A percentile compares a stretch with the other conserved stretches of the same genome.
These are phyloP conservation scores for Stephanodiscus triporus DNA, from an alignment of 108 stramenopile species.

Conservation along the genomic window DNA sequence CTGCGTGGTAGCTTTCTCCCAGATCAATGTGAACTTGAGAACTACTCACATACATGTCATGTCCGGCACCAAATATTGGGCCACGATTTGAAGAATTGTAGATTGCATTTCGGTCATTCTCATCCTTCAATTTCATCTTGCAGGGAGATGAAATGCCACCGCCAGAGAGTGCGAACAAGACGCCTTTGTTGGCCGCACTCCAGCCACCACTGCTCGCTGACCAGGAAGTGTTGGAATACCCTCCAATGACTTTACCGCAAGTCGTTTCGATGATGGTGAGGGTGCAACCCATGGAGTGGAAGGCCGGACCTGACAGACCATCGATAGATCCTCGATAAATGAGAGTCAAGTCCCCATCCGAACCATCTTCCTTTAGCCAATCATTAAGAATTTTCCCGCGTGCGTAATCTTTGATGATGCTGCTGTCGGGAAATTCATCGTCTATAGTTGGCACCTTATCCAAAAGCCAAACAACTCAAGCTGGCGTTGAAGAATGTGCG, in stretches of 20 bases:
- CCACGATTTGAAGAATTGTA: not conserved
- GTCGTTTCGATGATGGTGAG: too few species aligned
- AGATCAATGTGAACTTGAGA: too few species aligned
- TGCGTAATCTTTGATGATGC: too few species aligned
- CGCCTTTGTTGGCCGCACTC: conserved; percentile 18
- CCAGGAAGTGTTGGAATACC: too few species aligned
- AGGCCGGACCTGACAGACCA: conserved; percentile 1
- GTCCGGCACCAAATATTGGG: conserved; percentile 14
- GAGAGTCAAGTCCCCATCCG: conserved; percentile 11
- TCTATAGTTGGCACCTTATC: too few species aligned
- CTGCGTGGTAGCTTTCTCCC: too few species aligned
- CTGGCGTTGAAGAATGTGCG: too few species aligned
- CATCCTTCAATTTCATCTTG: conserved; percentile 18
- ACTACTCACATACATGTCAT: conserved; percentile 16
- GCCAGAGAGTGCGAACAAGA: conserved; percentile 19
- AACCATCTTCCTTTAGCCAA: too few species aligned
- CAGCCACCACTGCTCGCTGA: not conserved
- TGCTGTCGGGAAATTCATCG: conserved; percentile 8
- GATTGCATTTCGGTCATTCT: conserved; percentile 17
- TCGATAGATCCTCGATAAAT: conserved; percentile 31
- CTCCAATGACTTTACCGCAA: too few species aligned
- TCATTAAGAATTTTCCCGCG: not conserved
- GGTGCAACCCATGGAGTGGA: too few species aligned
- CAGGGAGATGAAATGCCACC: conserved; percentile 8
- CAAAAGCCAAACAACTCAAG: conserved; percentile 28